A percentile compares a stretch with the other conserved stretches of the same genome.
These are phyloP conservation scores for Meyerozyma elateridarum DNA, from an alignment of 1,139 yeast genomes.

Conservation along the genomic window DNA sequence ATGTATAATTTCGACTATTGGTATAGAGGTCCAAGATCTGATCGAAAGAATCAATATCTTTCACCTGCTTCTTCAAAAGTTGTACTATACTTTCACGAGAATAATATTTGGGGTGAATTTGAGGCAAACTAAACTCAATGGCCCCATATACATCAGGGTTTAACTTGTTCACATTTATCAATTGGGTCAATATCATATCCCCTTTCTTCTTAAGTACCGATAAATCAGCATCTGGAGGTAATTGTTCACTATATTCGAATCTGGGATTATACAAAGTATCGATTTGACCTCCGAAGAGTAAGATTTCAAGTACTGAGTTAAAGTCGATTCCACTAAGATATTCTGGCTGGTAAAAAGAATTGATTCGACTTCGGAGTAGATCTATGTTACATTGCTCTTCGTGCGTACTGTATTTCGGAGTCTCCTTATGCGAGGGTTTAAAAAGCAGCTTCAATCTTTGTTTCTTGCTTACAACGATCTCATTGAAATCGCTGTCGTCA, in stretches of 20 bases:
- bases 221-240: not conserved
- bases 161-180: not conserved
- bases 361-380: no score
- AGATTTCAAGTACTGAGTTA: constrained; percentile 9
- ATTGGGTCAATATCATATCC: constrained; percentile 1
- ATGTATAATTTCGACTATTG: constrained; percentile 5
- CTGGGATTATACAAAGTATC: constrained; percentile 6
- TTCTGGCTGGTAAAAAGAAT: no score
- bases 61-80: not conserved
- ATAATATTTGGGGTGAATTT: not conserved
- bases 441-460: not conserved
- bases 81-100: not conserved
- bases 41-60: not conserved
- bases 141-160: not conserved
- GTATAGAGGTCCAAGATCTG: not conserved
- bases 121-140: not conserved
- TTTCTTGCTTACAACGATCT: not conserved
- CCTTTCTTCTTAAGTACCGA: constrained; percentile 1
- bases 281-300: constrained; percentile 11
- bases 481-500: constrained; percentile 7
- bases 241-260: not conserved
- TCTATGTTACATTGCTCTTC: not conserved
- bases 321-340: no score
- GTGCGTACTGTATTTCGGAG: not conserved
- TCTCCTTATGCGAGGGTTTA: not conserved